These are phyloP conservation scores for Backusella morwellensis DNA, from an alignment of 192 early-diverging fungal genomes.

Conservation along the genomic window DNA sequence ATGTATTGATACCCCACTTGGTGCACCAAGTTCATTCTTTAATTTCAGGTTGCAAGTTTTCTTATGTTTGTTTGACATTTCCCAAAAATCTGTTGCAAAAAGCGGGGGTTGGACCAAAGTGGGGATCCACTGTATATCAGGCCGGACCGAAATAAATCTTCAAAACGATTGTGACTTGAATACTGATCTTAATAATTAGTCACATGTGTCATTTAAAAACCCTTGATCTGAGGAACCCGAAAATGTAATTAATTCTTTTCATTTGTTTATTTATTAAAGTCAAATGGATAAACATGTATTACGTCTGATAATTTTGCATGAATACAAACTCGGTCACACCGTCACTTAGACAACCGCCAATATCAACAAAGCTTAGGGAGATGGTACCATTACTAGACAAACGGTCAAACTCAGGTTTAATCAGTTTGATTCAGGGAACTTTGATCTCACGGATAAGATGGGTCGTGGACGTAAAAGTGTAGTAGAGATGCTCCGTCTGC, in stretches of 20 bases:
- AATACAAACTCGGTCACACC: background rate
- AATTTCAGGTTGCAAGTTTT: too few relatives aligned
- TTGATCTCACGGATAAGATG: background rate
- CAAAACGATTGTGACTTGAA: background rate
- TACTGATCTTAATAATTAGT: background rate
- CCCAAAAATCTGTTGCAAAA: too few relatives aligned
- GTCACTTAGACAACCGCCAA: background rate
- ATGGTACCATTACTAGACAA: background rate
- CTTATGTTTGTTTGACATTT: too few relatives aligned
- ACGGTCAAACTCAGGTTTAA: background rate
- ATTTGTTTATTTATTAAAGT: background rate
- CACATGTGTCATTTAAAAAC: background rate
- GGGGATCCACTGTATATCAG: background rate
- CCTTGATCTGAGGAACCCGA: background rate
- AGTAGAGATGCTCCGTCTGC: background rate
- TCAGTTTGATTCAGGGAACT: background rate
- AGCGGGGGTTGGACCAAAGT: too few relatives aligned
- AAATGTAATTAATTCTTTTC: background rate
- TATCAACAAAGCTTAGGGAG: background rate
- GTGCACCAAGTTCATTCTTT: too few relatives aligned
- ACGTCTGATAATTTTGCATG: background rate
- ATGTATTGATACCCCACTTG: too few relatives aligned
- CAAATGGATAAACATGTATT: background rate
- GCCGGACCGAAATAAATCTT: background rate
- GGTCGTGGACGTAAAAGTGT: background rate